Percentiles rank a stretch among this genome's conserved stretches.
Evolutionary conservation across 371 early-diverging fungal genomes (phyloP).

Genomic region (Syncephalastrum racemosum): DNA sequence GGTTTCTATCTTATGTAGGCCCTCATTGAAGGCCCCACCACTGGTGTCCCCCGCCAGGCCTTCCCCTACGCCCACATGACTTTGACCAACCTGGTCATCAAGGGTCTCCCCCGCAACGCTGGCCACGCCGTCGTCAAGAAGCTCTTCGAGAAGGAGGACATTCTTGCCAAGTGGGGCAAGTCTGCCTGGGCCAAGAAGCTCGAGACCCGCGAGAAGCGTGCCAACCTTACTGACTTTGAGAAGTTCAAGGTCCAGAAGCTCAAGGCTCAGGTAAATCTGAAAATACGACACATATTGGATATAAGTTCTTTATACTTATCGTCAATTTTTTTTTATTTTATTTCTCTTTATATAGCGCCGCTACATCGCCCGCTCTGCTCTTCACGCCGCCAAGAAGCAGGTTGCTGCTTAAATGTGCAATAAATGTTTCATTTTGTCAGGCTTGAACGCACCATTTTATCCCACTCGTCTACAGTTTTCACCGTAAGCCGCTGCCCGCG

Average conservation of each 20-base stretch:
- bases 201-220: conserved; percentile 75
- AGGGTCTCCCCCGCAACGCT: conserved; percentile 85
- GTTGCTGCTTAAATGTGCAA: conserved; percentile 19
- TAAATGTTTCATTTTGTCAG: conserved; percentile 15
- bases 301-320: not conserved
- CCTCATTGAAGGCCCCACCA: conserved; percentile 97
- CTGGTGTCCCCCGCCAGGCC: conserved; percentile 89
- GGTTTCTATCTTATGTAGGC: conserved; percentile 56
- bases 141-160: conserved; percentile 82
- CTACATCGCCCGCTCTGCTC: conserved; percentile 39
- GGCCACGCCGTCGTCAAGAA: conserved; percentile 79
- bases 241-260: conserved; percentile 93
- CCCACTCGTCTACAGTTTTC: conserved; percentile 48
- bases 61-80: conserved; percentile 84
- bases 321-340: conserved; percentile 1
- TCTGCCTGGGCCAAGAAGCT: conserved; percentile 96
- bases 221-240: conserved; percentile 91
- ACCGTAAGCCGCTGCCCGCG: conserved; percentile 32
- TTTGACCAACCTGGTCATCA: conserved; percentile 87
- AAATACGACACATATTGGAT: not conserved
- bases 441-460: conserved; percentile 32
- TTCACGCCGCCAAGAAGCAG: conserved; percentile 46
- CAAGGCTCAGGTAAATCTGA: conserved; percentile 70
- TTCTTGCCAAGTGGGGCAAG: conserved; percentile 79
- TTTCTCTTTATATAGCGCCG: conserved; percentile 35